Conservation (phyloP, 108 stramenopile genomes). For the Fragilaria crotonensis region DNA sequence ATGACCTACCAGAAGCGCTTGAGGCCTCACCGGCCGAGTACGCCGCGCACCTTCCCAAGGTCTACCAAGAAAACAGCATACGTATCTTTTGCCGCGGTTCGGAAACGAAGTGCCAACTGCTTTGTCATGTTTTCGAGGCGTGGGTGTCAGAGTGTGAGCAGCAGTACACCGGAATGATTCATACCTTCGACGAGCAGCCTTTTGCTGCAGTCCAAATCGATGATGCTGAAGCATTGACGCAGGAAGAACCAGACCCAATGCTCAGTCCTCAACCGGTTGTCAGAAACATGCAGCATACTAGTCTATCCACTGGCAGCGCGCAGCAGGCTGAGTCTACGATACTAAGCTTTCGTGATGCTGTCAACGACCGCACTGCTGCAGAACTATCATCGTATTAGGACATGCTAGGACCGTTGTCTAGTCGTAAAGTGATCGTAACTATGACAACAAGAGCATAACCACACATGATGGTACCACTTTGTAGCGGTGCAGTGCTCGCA, state of each 20-base stretch:
- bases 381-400: too few species aligned
- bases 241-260: background rate
- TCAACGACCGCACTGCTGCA: too few species aligned
- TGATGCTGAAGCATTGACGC: background rate
- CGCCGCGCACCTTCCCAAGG: slow-evolving; percentile 11
- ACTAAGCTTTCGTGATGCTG: too few species aligned
- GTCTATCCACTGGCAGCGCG: background rate
- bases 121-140: slow-evolving; percentile 31
- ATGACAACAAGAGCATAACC: too few species aligned
- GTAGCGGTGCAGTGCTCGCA: background rate
- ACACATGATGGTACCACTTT: too few species aligned
- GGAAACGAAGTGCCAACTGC: slow-evolving; percentile 26
- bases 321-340: background rate
- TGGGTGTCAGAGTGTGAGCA: slow-evolving; percentile 12
- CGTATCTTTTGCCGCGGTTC: slow-evolving; percentile 23
- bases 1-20: slow-evolving; percentile 40
- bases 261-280: background rate
- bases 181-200: background rate
- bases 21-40: slow-evolving; percentile 19
- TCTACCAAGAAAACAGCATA: slow-evolving; percentile 34
- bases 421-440: too few species aligned
- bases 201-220: background rate
- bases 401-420: too few species aligned
- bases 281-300: background rate
- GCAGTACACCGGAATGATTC: background rate